phyloP scores from a whole-genome alignment of 2,329 filamentous ascomycete species.

The Cercospora berteroae region DNA sequence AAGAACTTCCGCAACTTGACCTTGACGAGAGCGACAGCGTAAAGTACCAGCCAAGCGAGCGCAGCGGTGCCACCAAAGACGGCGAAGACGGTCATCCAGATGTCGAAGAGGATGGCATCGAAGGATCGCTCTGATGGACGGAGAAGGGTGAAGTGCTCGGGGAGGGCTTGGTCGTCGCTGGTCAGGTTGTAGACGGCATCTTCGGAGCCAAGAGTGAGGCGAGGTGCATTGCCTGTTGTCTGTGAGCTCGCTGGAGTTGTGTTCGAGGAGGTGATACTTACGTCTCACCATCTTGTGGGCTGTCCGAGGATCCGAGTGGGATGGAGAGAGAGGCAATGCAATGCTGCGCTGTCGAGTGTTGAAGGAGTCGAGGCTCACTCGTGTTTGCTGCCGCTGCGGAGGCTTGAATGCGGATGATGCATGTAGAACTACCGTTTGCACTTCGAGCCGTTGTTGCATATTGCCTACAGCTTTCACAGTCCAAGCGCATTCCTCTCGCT shows the following conservation, averaged over 20 bases:
- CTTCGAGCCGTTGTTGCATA: background rate
- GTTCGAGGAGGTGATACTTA: background rate
- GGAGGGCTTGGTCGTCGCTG: background rate
- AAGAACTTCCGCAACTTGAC: background rate
- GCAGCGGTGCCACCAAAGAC: conserved; percentile 2
- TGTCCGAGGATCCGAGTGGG: background rate
- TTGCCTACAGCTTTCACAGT: background rate
- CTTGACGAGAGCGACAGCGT: background rate
- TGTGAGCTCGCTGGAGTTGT: background rate
- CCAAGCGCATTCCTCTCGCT: too few species aligned
- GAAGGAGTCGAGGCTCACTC: background rate
- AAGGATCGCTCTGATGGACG: background rate
- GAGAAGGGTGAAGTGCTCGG: background rate
- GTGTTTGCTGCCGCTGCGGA: background rate
- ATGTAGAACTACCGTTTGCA: background rate
- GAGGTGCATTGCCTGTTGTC: background rate
- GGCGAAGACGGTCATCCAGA: conserved; percentile 8
- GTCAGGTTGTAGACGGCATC: background rate
- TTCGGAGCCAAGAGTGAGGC: background rate
- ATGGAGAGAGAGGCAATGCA: background rate
- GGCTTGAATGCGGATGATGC: background rate
- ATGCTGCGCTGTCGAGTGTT: background rate
- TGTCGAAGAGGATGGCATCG: background rate
- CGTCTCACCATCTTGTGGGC: background rate
- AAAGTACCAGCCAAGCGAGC: background rate